These are phyloP conservation scores for Neopestalotiopsis sp. DNA, from an alignment of 2,329 filamentous ascomycete species.

Conservation along the genomic window DNA sequence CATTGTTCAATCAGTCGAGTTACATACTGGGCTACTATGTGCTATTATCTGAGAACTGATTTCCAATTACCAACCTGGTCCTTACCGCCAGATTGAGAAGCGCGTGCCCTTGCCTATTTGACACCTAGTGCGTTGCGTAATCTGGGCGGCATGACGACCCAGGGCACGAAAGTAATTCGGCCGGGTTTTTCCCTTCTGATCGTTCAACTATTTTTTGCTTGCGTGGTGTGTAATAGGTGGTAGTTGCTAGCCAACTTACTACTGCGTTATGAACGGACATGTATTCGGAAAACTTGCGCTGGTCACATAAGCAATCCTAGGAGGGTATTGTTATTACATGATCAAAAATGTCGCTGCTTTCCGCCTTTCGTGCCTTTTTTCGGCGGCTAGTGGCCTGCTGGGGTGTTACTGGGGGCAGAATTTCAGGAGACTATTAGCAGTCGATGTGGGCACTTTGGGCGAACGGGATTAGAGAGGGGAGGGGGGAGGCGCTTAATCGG, in stretches of 20 bases:
- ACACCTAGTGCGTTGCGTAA: slow-evolving; percentile 15
- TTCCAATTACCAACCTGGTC: not conserved
- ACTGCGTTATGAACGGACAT: too few species aligned
- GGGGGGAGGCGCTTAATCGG: not conserved
- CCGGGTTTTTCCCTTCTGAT: not conserved
- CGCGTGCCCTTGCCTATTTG: slow-evolving; percentile 16
- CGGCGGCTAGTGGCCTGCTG: not conserved
- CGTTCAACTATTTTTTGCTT: not conserved
- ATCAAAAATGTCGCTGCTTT: not conserved
- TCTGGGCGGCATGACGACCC: slow-evolving; percentile 8
- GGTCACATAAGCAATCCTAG: too few species aligned
- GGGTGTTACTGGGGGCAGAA: too few species aligned
- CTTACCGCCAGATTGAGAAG: slow-evolving; percentile 2
- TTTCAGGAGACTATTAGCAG: slow-evolving; percentile 3
- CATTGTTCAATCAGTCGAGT: not conserved
- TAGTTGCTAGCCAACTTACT: too few species aligned
- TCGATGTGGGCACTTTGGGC: not conserved
- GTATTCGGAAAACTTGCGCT: too few species aligned
- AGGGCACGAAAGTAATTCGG: not conserved
- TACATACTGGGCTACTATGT: not conserved
- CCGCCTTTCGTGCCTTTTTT: slow-evolving; percentile 11
- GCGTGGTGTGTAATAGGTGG: not conserved
- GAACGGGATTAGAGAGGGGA: too few species aligned
- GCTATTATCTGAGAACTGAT: not conserved
- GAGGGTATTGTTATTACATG: not conserved